Evolutionary conservation across 371 early-diverging fungal species (phyloP).

Genomic region (Synchytrium microbalum): DNA sequence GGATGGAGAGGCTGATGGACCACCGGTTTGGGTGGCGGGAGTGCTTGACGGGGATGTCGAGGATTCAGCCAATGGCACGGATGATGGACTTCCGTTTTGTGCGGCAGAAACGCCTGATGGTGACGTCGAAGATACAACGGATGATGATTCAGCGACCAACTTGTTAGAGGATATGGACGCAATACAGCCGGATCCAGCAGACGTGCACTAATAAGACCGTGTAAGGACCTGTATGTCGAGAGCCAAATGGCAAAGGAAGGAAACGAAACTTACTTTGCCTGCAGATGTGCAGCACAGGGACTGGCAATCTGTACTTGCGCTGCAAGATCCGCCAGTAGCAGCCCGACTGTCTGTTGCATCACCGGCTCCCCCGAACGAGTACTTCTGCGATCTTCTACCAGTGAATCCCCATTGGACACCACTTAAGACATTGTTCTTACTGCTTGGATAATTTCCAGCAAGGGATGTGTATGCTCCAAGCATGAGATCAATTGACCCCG

Average conservation of each 20-base stretch:
- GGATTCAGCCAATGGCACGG: too few relatives aligned
- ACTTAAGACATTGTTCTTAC: conserved; percentile 7
- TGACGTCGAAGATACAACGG: too few relatives aligned
- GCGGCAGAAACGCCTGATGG: too few relatives aligned
- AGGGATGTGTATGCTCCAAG: conserved; percentile 9
- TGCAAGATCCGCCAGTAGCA: too few relatives aligned
- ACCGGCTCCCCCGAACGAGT: conserved; percentile 11
- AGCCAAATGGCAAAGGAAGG: neutral
- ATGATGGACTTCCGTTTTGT: too few relatives aligned
- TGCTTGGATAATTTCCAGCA: neutral
- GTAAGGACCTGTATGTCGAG: too few relatives aligned
- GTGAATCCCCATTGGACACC: conserved; percentile 13
- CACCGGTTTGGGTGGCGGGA: too few relatives aligned
- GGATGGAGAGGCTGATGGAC: too few relatives aligned
- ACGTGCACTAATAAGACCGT: neutral
- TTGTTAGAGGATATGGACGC: neutral
- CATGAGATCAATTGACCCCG: conserved; percentile 17
- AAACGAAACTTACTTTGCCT: neutral
- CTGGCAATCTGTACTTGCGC: too few relatives aligned
- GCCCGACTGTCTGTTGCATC: neutral
- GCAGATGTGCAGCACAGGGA: too few relatives aligned
- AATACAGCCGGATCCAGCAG: neutral
- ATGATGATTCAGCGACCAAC: too few relatives aligned
- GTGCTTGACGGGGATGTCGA: too few relatives aligned
- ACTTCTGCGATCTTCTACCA: conserved; percentile 7